Base-by-base conservation (phyloP, 768 basidiomycete species). In the Podaxis sp. region DNA sequence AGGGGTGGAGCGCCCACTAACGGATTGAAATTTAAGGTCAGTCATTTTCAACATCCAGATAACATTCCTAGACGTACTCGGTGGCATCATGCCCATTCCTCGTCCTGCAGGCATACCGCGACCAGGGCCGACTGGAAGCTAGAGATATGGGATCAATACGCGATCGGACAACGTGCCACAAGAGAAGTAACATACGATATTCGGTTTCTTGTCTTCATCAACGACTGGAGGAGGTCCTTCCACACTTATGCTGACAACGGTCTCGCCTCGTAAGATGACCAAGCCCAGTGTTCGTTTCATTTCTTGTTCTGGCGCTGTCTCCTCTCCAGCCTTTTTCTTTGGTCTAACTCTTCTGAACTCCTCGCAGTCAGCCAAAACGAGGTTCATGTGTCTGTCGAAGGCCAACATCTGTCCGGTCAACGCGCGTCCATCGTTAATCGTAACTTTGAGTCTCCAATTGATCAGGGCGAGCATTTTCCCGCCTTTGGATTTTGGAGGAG, bases 351-450 rank as follows among this genome's bases (percentile, higher is more conserved):
- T 87, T 70, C 97, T 80, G 73, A 98, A 99, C 77, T 99, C 97
- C 76, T 99, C 97, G 72, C 96, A 98, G 69, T 98, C 97, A 15
- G 96, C 95, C 59, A 99, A 79, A 50, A 99, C 97, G 68, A 99
- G 82, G 79, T 99, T 99, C 97, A 98, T 99, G 77, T 99, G 97
- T 71, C 93, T 90, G 80, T 99, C 97, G 74, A 98, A 99, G 57
- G 97, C 97, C 74, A 99, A 90, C 93, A 98, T 97, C 79, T 98
- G 97, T 46, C 97, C 97, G 51, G 93, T 94, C 69, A 98, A 80
- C 61, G 91, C 86, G 75, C 97, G 92, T 64, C 95, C 95, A 76
- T 99, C 97, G 88, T 90, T 97, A 77, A 98, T 89, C 63, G 95
- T 97, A 63, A 98, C 89, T 79, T 92, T 96, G 67, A 99, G 85